Evolutionary conservation across 306 rosid species (phyloP).

Genomic region (Spatholobus suberectus): DNA sequence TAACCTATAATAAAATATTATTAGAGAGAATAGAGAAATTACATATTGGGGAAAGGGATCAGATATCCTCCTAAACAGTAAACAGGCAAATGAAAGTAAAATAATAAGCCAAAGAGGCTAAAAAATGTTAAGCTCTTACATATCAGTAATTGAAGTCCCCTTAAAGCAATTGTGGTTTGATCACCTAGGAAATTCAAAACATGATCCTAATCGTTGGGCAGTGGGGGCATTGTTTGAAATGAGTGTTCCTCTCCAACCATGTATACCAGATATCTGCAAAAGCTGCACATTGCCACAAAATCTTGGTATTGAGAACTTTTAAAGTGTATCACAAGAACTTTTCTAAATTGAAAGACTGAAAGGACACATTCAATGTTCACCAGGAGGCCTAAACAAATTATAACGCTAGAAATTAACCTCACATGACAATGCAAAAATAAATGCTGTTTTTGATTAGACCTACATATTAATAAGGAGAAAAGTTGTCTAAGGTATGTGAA

Average conservation of each 20-base stretch:
- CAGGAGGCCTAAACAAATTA: neutral
- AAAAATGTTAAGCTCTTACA: neutral
- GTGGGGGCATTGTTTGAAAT: neutral
- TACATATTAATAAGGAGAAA: neutral
- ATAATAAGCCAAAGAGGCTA: neutral
- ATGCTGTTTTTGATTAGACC: conserved; percentile 15
- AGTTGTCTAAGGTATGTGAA: neutral
- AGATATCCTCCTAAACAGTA: neutral
- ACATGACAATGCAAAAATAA: conserved; percentile 5
- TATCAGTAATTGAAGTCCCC: neutral
- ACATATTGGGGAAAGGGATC: neutral
- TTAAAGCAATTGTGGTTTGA: neutral
- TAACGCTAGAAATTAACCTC: conserved; percentile 6
- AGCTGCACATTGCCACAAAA: neutral
- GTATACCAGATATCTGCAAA: conserved; percentile 13
- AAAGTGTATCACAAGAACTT: conserved; percentile 3
- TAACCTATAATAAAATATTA: no score
- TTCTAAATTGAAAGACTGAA: neutral
- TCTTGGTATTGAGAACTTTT: neutral
- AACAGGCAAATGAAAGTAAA: neutral
- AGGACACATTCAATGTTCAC: neutral
- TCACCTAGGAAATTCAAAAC: neutral
- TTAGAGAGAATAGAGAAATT: neutral
- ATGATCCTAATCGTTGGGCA: conserved; percentile 19
- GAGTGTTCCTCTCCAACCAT: conserved; percentile 3